Base-by-base conservation (phyloP, 768 basidiomycete genomes). In the Glaciozyma antarctica region DNA sequence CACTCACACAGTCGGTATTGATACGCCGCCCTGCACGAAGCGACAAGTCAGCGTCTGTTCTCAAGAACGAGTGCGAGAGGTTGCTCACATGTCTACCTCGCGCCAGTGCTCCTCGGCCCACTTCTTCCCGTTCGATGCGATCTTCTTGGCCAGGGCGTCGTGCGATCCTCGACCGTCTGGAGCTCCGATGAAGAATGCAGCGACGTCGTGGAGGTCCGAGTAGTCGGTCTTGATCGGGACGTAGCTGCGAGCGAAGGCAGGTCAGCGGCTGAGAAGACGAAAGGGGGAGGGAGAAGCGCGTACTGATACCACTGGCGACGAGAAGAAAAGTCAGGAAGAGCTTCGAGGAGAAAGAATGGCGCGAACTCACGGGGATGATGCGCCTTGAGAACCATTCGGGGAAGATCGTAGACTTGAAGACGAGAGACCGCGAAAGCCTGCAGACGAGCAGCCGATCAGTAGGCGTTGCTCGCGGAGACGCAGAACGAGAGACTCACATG, bases 181-280 rank as follows among this genome's bases (percentile, higher is more conserved):
- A 68, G 83, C 82, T 2, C 87, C 86, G 0, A 83, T 82, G 77
- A 88, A 88, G 78, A 90, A 90, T 1, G 84, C 76, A 49, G 87
- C 78, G 6, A 83, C 78, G 70, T 90, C 88, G 73, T 86, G 82
- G 9, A 90, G 56, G 61, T 74, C 73, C 51, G 67, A 62, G 62
- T 74, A 74, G 62, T 74, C 73, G 56, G 71, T 49, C 58, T 71
- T 73, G 67, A 74, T 59, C 10, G 73, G 73, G 45, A 72, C 64
- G 66, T 72, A 74, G 38, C 34, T 32, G 57, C 17, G 58, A 32
- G n/a, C 34, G 52, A 28, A 24, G 26, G 38, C 13, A 24, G 19
- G 44, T 44, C 60, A 69, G 82, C 84, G 89, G 91, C 16, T 16
- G 12, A 0, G 41, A 30, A 32, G 9, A 54, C 28, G 21, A 16